Base-by-base conservation (phyloP, 495 filamentous ascomycete species). In the Penicillium lividum region DNA sequence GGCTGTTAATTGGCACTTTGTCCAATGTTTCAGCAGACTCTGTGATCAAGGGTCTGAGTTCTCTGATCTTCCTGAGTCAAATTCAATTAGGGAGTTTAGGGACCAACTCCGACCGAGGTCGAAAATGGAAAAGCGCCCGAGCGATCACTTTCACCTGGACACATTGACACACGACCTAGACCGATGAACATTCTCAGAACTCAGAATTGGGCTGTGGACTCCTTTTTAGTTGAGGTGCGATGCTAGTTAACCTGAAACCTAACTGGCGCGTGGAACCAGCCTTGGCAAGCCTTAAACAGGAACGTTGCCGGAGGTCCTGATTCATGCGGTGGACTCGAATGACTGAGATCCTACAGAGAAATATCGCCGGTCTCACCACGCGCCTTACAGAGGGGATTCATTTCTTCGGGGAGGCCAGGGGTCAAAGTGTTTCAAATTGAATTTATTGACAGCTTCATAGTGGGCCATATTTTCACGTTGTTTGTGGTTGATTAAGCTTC, bases 261-360 rank as follows among this genome's bases (percentile, higher is more conserved):
- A 60, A 49, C 66, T 60, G 63, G 63, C 66, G 66, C 66, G 60
- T 68, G 63, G 66, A 64, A 46, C 50, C 51, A 56, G 49, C 44
- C 63, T 66, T 66, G 66, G 60, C 63, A 61, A 25, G 53, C 63
- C 54, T 47, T 46, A 22, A 53, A 54, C 31, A 33, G 45, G 56
- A 61, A 56, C 53, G 30, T 63, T 55, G 57, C 57, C 27, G 53
- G 44, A 58, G 40, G 48, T 22, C 31, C 27, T 58, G 28, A 43
- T 36, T 54, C 5, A 53, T 46, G 9, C 56, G 46, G 28, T 47
- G 46, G 15, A 28, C 18, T 36, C 42, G 25, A 55, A 22, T 49
- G 16, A 40, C 31, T 54, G 51, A 54, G 52, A 28, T 30, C 8
- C 31, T 53, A 29, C 45, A 49, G 28, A 42, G 44, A 16, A 33